phyloP scores from a whole-genome alignment of 2,329 filamentous ascomycete genomes.

The Fusarium napiforme region DNA sequence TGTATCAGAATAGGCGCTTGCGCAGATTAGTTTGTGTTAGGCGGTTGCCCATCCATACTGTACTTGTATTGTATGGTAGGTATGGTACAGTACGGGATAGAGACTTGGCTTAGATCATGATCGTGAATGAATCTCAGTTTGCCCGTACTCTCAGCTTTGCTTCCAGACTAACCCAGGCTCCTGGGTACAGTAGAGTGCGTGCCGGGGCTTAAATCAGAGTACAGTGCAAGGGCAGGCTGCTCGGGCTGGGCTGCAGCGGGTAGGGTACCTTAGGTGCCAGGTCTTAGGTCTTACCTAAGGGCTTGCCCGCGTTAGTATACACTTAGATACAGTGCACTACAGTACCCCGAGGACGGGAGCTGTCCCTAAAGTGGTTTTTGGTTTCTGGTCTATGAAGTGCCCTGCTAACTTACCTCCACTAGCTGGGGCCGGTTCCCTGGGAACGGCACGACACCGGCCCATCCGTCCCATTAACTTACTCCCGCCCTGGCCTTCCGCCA shows the following conservation, averaged over 20 bases:
- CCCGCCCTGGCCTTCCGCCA: conserved; percentile 49
- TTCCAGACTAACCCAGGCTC: background rate
- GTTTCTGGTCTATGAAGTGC: conserved; percentile 17
- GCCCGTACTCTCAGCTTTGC: background rate
- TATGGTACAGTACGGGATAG: background rate
- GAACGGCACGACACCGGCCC: conserved; percentile 54
- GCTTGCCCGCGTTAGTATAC: background rate
- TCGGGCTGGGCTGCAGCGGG: background rate
- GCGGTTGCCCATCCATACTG: background rate
- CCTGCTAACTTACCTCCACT: conserved; percentile 9
- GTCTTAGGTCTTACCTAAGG: background rate
- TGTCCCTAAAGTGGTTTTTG: conserved; percentile 23
- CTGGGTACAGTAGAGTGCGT: background rate
- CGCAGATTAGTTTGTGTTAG: background rate
- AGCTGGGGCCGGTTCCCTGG: conserved; percentile 50
- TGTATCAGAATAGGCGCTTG: background rate
- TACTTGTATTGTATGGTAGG: background rate
- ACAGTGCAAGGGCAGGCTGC: background rate
- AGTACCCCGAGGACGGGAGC: conserved; percentile 6
- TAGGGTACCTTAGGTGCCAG: conserved; percentile 11
- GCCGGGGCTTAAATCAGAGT: background rate
- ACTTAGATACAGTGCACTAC: conserved; percentile 12
- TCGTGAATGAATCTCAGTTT: background rate
- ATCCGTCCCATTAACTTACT: conserved; percentile 50
- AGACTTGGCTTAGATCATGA: background rate